These are phyloP conservation scores for Annulohypoxylon nitens DNA, from an alignment of 495 filamentous ascomycete genomes.

Conservation along the genomic window DNA sequence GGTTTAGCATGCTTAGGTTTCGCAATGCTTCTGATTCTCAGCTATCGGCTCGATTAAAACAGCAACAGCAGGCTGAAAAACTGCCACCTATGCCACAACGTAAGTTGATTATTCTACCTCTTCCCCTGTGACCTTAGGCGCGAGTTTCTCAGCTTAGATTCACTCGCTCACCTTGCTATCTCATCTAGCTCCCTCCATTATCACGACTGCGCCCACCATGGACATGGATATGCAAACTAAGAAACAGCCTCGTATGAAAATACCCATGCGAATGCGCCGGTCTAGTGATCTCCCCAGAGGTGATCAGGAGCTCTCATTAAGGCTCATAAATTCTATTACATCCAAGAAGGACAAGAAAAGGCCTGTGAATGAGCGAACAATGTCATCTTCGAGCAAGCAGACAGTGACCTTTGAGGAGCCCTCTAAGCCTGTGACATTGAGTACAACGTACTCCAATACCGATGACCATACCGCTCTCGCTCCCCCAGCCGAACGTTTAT, in stretches of 20 bases:
- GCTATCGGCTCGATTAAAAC: slow-evolving; percentile 80
- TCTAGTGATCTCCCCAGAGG: slow-evolving; percentile 59
- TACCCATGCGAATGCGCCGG: slow-evolving; percentile 60
- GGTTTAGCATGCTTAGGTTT: slow-evolving; percentile 91
- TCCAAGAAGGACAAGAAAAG: slow-evolving; percentile 58
- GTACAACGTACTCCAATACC: slow-evolving; percentile 69
- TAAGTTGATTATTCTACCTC: slow-evolving; percentile 59
- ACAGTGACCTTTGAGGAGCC: slow-evolving; percentile 76
- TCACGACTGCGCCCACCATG: slow-evolving; percentile 90
- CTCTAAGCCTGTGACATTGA: slow-evolving; percentile 67
- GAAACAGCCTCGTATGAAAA: slow-evolving; percentile 65
- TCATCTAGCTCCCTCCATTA: slow-evolving; percentile 83
- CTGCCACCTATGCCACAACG: slow-evolving; percentile 79
- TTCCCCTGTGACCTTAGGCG: neutral
- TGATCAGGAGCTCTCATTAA: slow-evolving; percentile 49
- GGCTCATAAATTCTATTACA: slow-evolving; percentile 30
- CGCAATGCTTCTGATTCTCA: slow-evolving; percentile 96
- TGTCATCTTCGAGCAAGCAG: slow-evolving; percentile 58
- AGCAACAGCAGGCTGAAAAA: slow-evolving; percentile 70
- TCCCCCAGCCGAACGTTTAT: slow-evolving; percentile 77
- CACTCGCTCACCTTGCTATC: slow-evolving; percentile 21
- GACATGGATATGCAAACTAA: slow-evolving; percentile 65
- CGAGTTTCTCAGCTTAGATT: slow-evolving; percentile 1
- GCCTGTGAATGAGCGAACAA: slow-evolving; percentile 56
- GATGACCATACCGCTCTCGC: slow-evolving; percentile 78